phyloP scores from a whole-genome alignment of 2,329 filamentous ascomycete species.

The Cercospora zeina region DNA sequence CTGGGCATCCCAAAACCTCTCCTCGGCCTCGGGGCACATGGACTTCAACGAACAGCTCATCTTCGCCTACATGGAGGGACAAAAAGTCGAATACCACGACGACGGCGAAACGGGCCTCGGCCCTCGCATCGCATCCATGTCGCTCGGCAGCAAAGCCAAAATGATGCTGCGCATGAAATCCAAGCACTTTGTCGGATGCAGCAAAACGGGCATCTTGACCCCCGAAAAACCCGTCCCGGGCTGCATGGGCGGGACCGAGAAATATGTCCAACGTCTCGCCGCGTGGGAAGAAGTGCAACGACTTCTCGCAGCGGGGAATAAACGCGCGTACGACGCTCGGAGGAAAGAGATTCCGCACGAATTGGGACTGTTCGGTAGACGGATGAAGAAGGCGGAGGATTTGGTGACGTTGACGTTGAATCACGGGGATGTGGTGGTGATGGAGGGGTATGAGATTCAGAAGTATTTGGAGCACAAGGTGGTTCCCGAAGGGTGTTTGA shows the following conservation, averaged over 20 bases:
- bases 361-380: slow-evolving; percentile 40
- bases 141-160: slow-evolving; percentile 58
- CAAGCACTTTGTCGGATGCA: slow-evolving; percentile 48
- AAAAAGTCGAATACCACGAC: slow-evolving; percentile 65
- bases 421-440: slow-evolving; percentile 66
- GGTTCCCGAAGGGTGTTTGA: slow-evolving; percentile 51
- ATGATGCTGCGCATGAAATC: slow-evolving; percentile 62
- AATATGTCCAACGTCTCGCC: slow-evolving; percentile 41
- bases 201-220: slow-evolving; percentile 40
- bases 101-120: slow-evolving; percentile 66
- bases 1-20: slow-evolving; percentile 54
- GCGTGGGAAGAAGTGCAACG: slow-evolving; percentile 38
- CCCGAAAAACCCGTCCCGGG: slow-evolving; percentile 35
- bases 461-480: slow-evolving; percentile 61
- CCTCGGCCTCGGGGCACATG: slow-evolving; percentile 36
- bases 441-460: slow-evolving; percentile 63
- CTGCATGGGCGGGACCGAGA: slow-evolving; percentile 21
- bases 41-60: slow-evolving; percentile 65
- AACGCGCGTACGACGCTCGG: slow-evolving; percentile 32
- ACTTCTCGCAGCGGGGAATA: slow-evolving; percentile 22
- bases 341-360: slow-evolving; percentile 43
- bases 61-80: slow-evolving; percentile 62
- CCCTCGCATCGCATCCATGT: slow-evolving; percentile 62
- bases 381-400: slow-evolving; percentile 38
- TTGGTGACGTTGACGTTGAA: slow-evolving; percentile 52